phyloP scores from a whole-genome alignment of 208 protist species.

The Endotrypanum monterogeii region DNA sequence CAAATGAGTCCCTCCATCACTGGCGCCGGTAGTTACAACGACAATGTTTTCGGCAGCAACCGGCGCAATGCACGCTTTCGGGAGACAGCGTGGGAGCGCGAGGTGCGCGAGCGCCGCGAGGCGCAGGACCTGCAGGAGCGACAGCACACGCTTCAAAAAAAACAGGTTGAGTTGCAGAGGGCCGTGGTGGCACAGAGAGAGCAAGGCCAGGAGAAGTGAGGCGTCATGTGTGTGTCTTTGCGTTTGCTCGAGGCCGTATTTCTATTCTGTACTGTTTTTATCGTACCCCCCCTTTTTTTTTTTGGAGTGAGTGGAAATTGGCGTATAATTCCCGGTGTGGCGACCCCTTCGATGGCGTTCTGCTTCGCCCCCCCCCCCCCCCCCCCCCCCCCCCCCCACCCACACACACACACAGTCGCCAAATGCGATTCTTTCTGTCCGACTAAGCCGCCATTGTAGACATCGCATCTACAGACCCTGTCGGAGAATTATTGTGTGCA shows the following conservation, averaged over 20 bases:
- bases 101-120: conserved; percentile 68
- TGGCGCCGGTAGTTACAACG: conserved; percentile 59
- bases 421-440: too few relatives aligned
- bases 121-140: conserved; percentile 15
- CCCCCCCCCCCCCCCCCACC: not conserved
- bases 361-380: too few relatives aligned
- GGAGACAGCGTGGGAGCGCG: conserved; percentile 81
- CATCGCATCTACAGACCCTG: too few relatives aligned
- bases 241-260: not conserved
- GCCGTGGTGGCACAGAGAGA: conserved; percentile 17
- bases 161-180: conserved; percentile 30
- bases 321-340: too few relatives aligned
- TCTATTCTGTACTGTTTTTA: not conserved
- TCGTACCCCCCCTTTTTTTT: not conserved
- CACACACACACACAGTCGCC: conserved; percentile 4
- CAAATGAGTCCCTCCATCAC: conserved; percentile 42
- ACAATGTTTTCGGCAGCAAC: conserved; percentile 51
- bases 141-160: conserved; percentile 12
- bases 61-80: conserved; percentile 58
- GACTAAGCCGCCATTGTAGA: too few relatives aligned
- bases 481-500: too few relatives aligned
- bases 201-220: not conserved
- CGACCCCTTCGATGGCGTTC: too few relatives aligned
- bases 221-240: not conserved
- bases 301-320: too few relatives aligned